Evolutionary conservation across 78 protist species (phyloP), one percentile per base, ranked within the genome.

Genomic region (slime mould (Dictyostelium discoideum)): DNA sequence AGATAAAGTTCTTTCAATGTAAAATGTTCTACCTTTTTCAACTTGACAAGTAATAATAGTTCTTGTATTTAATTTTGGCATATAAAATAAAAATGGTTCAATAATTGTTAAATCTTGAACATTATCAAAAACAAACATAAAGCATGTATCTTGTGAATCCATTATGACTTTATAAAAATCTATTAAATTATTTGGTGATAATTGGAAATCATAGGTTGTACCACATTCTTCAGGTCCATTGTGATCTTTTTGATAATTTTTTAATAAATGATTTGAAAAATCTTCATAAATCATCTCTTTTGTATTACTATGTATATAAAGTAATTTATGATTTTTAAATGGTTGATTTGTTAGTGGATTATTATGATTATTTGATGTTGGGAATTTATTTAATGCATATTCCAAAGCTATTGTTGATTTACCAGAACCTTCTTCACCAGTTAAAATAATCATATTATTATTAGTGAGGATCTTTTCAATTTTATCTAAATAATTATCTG

Each of bases 351-450:
- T 32, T 6, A 76, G 32, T 18, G 29, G 54, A 60, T 20, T 60
- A 60, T 60, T 16, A 54, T 54, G n/a, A 16, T 54, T 60, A 3
- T 39, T 14, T 69, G 77, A 26, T 24, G 18, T 26, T 26, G 46
- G 81, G 10, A 40, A 78, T 20, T n/a, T 5, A 8, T 78, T 78
- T 8, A 22, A 40, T 18, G 65, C 84, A 78, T 42, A 78, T 37
- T 78, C 39, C 22, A 42, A 42, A 9, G 84, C 24, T 22, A 78
- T 40, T 1, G 63, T 24, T 20, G 84, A 42, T 78, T 78, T 78
- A 22, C 84, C 84, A 8, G 57, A 40, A 40, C 84, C 84, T 78
- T 78, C 84, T 78, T 78, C 84, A 78, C 84, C 84, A 3, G 65
- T 78, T 20, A 78, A 40, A n/a, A 78, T 78, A 11, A 50, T 29